phyloP scores from a whole-genome alignment of 257 asterid genomes.

The Fraxinus anomala region DNA sequence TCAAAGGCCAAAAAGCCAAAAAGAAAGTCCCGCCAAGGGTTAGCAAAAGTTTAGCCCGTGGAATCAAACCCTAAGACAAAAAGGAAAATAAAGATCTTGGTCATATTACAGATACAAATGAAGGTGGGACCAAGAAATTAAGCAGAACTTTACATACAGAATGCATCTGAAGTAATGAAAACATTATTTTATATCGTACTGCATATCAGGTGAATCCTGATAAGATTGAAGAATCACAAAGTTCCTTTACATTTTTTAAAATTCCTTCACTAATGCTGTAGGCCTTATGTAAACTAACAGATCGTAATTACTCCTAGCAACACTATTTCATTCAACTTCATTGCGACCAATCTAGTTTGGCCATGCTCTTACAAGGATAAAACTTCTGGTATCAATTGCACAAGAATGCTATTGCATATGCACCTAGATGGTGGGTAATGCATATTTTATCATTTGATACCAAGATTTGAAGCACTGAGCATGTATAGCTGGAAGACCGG shows the following conservation, averaged over 20 bases:
- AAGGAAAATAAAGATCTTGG: constrained; percentile 2
- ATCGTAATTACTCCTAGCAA: neutral
- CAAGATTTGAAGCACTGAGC: neutral
- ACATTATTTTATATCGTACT: no score
- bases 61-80: constrained; percentile 73
- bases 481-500: neutral
- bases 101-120: neutral
- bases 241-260: neutral
- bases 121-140: neutral
- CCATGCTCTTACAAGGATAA: neutral
- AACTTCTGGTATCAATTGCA: neutral
- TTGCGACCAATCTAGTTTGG: neutral
- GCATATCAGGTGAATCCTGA: neutral
- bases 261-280: neutral
- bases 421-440: neutral
- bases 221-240: neutral
- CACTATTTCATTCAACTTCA: neutral
- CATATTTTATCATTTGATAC: neutral
- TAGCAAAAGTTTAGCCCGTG: constrained; percentile 79
- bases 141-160: no score
- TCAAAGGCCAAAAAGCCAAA: constrained; percentile 84
- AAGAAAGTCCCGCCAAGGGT: constrained; percentile 89
- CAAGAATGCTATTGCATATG: neutral
- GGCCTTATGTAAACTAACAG: neutral
- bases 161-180: neutral